Evolutionary conservation across 805 yeast genomes (phyloP).

Genomic region (Suhomyces vadensis): DNA sequence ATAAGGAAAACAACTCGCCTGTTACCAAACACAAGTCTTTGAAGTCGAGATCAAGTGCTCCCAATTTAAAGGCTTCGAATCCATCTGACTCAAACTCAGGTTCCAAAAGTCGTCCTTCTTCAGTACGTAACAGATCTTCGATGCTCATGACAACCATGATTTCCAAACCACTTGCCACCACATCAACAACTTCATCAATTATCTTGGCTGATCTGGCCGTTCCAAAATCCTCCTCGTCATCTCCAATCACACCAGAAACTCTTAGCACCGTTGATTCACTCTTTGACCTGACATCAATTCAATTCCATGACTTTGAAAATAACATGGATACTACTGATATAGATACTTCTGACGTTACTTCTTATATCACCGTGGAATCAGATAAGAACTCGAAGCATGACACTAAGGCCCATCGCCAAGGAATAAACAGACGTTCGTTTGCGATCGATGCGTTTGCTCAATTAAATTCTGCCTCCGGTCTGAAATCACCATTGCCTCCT

Average conservation of each 20-base stretch:
- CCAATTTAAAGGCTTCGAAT: conserved; percentile 16
- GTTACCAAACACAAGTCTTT: conserved; percentile 10
- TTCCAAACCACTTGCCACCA: conserved; percentile 1
- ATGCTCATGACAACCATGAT: conserved; percentile 7
- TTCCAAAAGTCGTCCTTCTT: not conserved
- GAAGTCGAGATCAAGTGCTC: conserved; percentile 24
- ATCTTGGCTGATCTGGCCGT: not conserved
- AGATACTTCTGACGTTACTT: conserved; percentile 4
- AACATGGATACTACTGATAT: conserved; percentile 5
- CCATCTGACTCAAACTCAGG: conserved; percentile 1
- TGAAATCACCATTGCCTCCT: not conserved
- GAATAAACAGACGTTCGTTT: not conserved
- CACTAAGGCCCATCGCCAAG: not conserved
- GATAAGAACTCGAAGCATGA: not conserved
- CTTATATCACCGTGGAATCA: not conserved
- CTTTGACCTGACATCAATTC: conserved; percentile 20
- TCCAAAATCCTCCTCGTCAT: conserved; percentile 7
- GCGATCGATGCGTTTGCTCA: too few relatives aligned
- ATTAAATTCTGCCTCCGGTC: too few relatives aligned
- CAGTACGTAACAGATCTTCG: conserved; percentile 4
- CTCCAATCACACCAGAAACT: conserved; percentile 16
- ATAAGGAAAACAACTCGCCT: conserved; percentile 17
- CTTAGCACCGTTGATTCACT: conserved; percentile 17
- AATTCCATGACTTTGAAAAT: conserved; percentile 18
- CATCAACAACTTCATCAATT: conserved; percentile 10